phyloP scores from a whole-genome alignment of 495 filamentous ascomycete species.

The Aspergillus baeticus region DNA sequence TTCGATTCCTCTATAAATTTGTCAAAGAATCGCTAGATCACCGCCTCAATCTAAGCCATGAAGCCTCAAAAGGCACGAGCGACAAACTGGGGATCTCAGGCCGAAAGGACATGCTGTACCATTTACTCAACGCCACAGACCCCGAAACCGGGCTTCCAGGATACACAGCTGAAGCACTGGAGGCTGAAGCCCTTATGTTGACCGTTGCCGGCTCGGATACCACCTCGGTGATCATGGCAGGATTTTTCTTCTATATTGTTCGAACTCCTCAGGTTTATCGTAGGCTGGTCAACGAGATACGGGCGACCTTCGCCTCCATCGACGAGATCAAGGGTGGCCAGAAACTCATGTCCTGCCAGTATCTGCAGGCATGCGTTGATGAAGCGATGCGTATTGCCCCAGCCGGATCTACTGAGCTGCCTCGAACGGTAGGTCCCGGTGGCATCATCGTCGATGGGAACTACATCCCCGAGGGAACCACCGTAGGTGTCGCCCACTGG shows the following conservation, averaged over 20 bases:
- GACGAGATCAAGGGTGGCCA: constrained; percentile 31
- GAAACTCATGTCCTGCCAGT: constrained; percentile 36
- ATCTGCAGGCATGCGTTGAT: constrained; percentile 54
- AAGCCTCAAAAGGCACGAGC: neutral
- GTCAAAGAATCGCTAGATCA: constrained; percentile 3
- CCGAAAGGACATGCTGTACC: constrained; percentile 6
- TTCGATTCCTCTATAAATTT: constrained; percentile 9
- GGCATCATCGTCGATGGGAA: constrained; percentile 46
- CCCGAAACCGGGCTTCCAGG: constrained; percentile 3
- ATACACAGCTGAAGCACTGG: constrained; percentile 4
- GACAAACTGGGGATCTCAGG: neutral
- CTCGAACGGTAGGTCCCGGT: constrained; percentile 43
- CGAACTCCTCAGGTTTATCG: constrained; percentile 22
- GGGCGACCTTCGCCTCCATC: constrained; percentile 21
- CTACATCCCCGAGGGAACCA: constrained; percentile 32
- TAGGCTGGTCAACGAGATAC: constrained; percentile 28
- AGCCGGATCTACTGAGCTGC: constrained; percentile 42
- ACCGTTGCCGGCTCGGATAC: constrained; percentile 16
- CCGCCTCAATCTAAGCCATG: neutral
- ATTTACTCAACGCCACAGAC: constrained; percentile 9
- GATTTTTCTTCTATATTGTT: constrained; percentile 33
- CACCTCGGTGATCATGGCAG: constrained; percentile 6
- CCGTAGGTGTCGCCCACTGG: constrained; percentile 5
- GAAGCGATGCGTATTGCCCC: constrained; percentile 58
- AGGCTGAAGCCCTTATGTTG: constrained; percentile 6